These are phyloP conservation scores for Solanum okadae DNA, from an alignment of 257 asterid species.

Conservation along the genomic window DNA sequence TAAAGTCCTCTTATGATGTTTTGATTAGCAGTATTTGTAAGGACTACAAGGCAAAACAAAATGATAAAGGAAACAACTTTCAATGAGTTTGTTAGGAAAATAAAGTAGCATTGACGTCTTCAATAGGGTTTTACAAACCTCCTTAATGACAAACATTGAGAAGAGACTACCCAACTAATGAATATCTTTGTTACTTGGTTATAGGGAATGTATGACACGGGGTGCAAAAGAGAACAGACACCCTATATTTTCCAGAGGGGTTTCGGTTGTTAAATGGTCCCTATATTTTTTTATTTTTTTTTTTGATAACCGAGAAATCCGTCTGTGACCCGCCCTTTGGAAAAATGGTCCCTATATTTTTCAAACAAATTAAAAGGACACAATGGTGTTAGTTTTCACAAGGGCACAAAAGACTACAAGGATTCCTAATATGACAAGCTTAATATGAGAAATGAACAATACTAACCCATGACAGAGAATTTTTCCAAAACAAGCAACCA, in stretches of 20 bases:
- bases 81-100: background rate
- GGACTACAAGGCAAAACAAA: background rate
- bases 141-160: background rate
- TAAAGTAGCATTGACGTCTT: background rate
- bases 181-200: background rate
- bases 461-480: constrained; percentile 40
- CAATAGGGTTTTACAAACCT: background rate
- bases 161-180: background rate
- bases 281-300: background rate
- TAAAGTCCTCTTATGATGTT: background rate
- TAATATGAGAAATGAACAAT: background rate
- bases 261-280: background rate
- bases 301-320: too few relatives aligned
- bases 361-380: background rate
- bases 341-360: background rate
- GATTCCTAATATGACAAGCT: background rate
- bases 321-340: too few relatives aligned
- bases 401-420: background rate
- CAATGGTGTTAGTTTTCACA: background rate
- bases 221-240: background rate
- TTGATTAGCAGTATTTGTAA: background rate
- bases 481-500: constrained; percentile 33
- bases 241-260: background rate
- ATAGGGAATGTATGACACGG: background rate
- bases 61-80: background rate